Evolutionary conservation across 257 asterid genomes (phyloP), one percentile per base, ranked within the genome.

Genomic region (Przewalskia tangutica): DNA sequence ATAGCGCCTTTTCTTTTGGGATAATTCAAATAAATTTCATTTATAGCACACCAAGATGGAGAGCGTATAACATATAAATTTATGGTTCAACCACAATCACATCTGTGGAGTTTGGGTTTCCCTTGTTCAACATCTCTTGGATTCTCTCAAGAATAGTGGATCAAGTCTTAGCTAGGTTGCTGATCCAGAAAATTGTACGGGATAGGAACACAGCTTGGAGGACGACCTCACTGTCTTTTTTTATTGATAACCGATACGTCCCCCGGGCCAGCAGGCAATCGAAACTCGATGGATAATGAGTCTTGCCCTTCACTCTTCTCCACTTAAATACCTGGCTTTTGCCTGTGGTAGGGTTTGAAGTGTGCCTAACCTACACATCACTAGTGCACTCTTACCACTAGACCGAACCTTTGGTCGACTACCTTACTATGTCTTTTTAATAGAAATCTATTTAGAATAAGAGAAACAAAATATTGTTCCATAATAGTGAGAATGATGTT

Each of bases 171-270:
- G 40, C 77, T n/a, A 68, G 77, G 42, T 42, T 2, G 16, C 9
- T 68, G 77, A 68, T 68, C 51, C 27, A n/a, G 34, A 67, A 46
- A 46, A 70, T 44, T 71, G 32, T 56, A 38, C 18, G 58, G 38
- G 78, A 70, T 44, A 70, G 78, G 32, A 70, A 70, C 56, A 10
- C 56, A 18, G 38, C 78, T 71, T 46, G 78, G 78, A 71, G 78
- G 7, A 71, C 32, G 11, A 20, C n/a, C 18, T 44, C 40, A 46
- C 40, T 18, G 20, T 46, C 18, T 12, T 6, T 63, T 6, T 66
- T 66, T 36, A 36, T 38, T 38, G 5, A 16, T 66, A 14, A 66
- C 76, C 27, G 32, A 66, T 23, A 66, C 36, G 38, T 38, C 51
- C 76, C 7, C 6, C 38, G 27, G 51, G 13, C 1, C 38, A 66